These are phyloP conservation scores for Bipolaris victoriae DNA, from an alignment of 2,329 filamentous ascomycete genomes.

Conservation along the genomic window DNA sequence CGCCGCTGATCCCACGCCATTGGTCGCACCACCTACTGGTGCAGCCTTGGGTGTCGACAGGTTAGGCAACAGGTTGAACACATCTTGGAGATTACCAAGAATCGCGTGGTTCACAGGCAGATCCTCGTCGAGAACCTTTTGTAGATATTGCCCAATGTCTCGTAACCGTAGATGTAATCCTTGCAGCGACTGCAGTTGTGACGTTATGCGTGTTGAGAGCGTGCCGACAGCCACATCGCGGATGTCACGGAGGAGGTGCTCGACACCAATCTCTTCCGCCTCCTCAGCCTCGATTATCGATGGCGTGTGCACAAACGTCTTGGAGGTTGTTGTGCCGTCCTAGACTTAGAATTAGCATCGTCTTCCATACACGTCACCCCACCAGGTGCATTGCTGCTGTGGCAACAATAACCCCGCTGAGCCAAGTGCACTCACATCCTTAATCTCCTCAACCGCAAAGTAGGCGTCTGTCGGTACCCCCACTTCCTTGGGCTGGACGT, in stretches of 20 bases:
- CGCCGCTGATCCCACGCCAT: conserved; percentile 58
- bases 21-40: conserved; percentile 54
- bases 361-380: too few relatives aligned
- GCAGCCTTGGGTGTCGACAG: conserved; percentile 78
- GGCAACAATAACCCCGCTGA: background rate
- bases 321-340: conserved; percentile 96
- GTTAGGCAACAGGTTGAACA: conserved; percentile 98
- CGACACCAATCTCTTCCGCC: conserved; percentile 97
- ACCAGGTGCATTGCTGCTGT: background rate
- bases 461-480: conserved; percentile 98
- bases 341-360: conserved; percentile 48
- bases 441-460: conserved; percentile 99
- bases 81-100: conserved; percentile 96
- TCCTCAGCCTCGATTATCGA: conserved; percentile 99
- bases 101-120: conserved; percentile 97
- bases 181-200: conserved; percentile 95
- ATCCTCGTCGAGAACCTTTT: conserved; percentile 92
- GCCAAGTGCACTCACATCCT: conserved; percentile 73
- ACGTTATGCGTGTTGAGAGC: conserved; percentile 93
- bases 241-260: conserved; percentile 96
- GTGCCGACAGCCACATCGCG: conserved; percentile 97
- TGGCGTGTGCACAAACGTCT: conserved; percentile 97
- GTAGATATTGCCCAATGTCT: conserved; percentile 93
- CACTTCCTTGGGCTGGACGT: conserved; percentile 97
- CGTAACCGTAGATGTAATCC: conserved; percentile 91